phyloP scores from a whole-genome alignment of 2,329 filamentous ascomycete species.

The Paradendryphiella salina region DNA sequence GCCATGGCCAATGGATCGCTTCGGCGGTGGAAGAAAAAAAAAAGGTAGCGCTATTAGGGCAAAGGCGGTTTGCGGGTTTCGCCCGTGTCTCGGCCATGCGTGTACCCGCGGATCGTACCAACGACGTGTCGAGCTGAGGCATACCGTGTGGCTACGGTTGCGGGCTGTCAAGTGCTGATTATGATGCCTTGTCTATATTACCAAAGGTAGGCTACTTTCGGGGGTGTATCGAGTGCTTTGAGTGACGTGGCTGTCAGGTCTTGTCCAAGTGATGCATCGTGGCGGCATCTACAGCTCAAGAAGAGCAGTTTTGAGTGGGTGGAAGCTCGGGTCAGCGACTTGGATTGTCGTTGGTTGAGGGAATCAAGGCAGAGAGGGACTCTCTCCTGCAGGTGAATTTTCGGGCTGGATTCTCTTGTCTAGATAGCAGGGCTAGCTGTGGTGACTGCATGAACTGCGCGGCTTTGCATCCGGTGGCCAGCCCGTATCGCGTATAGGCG shows the following conservation, averaged over 20 bases:
- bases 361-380: not conserved
- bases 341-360: not conserved
- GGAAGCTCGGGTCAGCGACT: not conserved
- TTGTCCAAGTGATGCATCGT: not conserved
- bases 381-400: not conserved
- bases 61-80: not conserved
- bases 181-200: not conserved
- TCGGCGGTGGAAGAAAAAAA: conserved; percentile 7
- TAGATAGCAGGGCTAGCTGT: not conserved
- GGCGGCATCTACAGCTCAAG: not conserved
- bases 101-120: conserved; percentile 5
- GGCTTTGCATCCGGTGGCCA: not conserved
- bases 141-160: not conserved
- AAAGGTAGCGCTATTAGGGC: not conserved
- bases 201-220: no score
- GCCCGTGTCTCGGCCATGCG: conserved; percentile 3
- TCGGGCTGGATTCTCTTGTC: not conserved
- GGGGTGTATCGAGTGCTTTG: not conserved
- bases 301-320: not conserved
- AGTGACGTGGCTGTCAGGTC: not conserved
- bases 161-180: not conserved
- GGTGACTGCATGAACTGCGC: not conserved
- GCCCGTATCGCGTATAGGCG: not conserved
- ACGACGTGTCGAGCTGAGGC: not conserved
- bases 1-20: not conserved